Conservation (phyloP, 2,329 filamentous ascomycete genomes). For the Botryosphaeria dothidea region DNA sequence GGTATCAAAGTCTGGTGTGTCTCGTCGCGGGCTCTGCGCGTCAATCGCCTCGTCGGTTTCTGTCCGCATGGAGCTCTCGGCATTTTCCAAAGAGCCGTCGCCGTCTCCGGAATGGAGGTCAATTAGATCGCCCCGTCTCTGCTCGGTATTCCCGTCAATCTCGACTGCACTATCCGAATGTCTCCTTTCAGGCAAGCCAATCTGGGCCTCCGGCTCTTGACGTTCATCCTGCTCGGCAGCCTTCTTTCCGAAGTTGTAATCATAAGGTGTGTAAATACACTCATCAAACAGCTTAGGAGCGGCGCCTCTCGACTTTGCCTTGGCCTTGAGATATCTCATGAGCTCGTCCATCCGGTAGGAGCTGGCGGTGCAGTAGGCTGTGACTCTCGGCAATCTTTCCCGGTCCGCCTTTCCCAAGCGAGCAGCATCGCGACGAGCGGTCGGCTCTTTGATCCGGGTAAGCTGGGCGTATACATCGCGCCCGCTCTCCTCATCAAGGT, state of each 20-base stretch:
- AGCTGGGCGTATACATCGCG: slow-evolving; percentile 98
- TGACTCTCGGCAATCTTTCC: slow-evolving; percentile 82
- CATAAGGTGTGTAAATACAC: slow-evolving; percentile 94
- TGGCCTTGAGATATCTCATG: slow-evolving; percentile 87
- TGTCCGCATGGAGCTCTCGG: slow-evolving; percentile 29
- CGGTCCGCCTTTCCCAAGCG: slow-evolving; percentile 91
- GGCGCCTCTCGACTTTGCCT: slow-evolving; percentile 73
- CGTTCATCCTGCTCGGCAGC: not conserved
- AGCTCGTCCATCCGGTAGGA: slow-evolving; percentile 87
- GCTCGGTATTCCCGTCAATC: slow-evolving; percentile 59
- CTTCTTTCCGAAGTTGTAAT: slow-evolving; percentile 58
- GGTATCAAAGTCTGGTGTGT: slow-evolving; percentile 74
- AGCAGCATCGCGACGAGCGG: slow-evolving; percentile 86
- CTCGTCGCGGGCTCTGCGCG: slow-evolving; percentile 16
- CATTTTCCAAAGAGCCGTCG: slow-evolving; percentile 28
- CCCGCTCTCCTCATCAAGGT: slow-evolving; percentile 81
- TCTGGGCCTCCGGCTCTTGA: slow-evolving; percentile 10
- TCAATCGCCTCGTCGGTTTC: slow-evolving; percentile 25
- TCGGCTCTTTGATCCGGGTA: slow-evolving; percentile 95
- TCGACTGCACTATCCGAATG: slow-evolving; percentile 74
- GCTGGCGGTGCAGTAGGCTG: slow-evolving; percentile 93
- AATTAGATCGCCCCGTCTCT: slow-evolving; percentile 62
- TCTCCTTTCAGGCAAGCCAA: slow-evolving; percentile 61
- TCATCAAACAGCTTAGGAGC: slow-evolving; percentile 94
- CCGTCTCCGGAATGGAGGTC: slow-evolving; percentile 54